Evolutionary conservation across 2,329 filamentous ascomycete genomes (phyloP), one percentile per base, ranked within the genome.

Genomic region (Chrysoporthe puriensis): DNA sequence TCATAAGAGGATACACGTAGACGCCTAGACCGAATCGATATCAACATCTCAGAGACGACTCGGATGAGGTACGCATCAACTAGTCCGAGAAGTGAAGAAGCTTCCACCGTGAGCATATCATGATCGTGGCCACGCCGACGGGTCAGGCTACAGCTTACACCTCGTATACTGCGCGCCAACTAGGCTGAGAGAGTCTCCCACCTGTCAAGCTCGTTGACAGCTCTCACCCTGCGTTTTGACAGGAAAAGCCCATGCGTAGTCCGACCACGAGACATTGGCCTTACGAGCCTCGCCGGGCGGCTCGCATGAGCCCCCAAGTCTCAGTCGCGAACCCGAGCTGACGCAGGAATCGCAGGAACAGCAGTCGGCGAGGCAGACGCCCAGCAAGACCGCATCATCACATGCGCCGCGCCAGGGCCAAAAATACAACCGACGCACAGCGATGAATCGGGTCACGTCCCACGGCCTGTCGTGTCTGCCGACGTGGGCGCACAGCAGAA

Each of bases 371-470:
- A 40, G 36, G 36, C 5, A 40, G 36, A 40, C 6, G 36, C 36
- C 36, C 36, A 9, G 36, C 36, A 40, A 40, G 9, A 40, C 36
- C 36, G 50, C 50, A 21, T 11, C 50, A 54, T 34, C 14, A 16
- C 16, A 26, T 32, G 21, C 14, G 18, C 18, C 2, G n/a, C 46
- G 32, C 21, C 13, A 32, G 21, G 32, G 21, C 16, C 34, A 34
- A 34, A 46, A 40, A 34, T 34, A 57, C 18, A 32, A 14, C 40
- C 9, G 54, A 36, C 14, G 34, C 54, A n/a, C 54, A 57, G 16
- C 54, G 34, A 16, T 57, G 54, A 9, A n/a, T 57, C 54, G 54
- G 40, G 54, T 57, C 54, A 57, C 54, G 54, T 34, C 54, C 40
- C 54, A 57, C 34, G 32, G 14, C 54, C 54, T 57, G 54, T 57